Conservation (phyloP, 768 basidiomycete species). For the Gloeopeniophorella convolvens region DNA sequence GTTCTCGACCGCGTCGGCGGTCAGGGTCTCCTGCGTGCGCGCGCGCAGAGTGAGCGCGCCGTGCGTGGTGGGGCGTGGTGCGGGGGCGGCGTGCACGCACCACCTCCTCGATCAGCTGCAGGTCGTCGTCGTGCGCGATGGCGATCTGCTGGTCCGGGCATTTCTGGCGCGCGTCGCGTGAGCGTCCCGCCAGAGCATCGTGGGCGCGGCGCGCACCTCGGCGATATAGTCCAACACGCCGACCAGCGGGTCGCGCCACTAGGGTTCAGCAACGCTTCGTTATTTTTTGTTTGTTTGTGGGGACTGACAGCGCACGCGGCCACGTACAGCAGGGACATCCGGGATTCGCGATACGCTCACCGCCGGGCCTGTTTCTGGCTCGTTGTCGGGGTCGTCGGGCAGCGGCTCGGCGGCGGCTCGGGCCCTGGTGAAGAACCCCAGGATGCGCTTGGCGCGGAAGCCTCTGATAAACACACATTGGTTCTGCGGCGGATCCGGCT, state of each 20-base stretch:
- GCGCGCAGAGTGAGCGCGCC: neutral
- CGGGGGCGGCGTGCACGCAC: conserved; percentile 4
- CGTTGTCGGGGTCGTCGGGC: neutral
- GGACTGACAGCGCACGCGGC: neutral
- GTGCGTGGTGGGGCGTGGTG: neutral
- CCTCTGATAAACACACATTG: conserved; percentile 13
- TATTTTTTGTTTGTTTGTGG: neutral
- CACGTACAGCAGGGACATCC: neutral
- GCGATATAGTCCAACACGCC: conserved; percentile 5
- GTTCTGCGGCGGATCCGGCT: neutral
- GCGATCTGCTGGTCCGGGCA: neutral
- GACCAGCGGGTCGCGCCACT: conserved; percentile 8
- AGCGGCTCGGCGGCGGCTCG: conserved; percentile 1
- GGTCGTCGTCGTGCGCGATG: conserved; percentile 10
- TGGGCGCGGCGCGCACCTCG: conserved; percentile 4
- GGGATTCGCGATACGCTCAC: neutral
- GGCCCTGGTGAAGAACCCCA: neutral
- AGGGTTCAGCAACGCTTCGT: neutral
- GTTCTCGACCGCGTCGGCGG: neutral
- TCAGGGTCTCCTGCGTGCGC: neutral
- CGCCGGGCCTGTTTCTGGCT: neutral
- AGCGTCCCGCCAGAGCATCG: neutral
- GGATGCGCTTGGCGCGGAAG: conserved; percentile 6
- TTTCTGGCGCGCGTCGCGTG: no score
- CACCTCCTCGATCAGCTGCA: neutral